A percentile compares a stretch with the other conserved stretches of the same genome.
Conservation (phyloP, 2,329 filamentous ascomycete species). For the Emmonsia crescens region DNA sequence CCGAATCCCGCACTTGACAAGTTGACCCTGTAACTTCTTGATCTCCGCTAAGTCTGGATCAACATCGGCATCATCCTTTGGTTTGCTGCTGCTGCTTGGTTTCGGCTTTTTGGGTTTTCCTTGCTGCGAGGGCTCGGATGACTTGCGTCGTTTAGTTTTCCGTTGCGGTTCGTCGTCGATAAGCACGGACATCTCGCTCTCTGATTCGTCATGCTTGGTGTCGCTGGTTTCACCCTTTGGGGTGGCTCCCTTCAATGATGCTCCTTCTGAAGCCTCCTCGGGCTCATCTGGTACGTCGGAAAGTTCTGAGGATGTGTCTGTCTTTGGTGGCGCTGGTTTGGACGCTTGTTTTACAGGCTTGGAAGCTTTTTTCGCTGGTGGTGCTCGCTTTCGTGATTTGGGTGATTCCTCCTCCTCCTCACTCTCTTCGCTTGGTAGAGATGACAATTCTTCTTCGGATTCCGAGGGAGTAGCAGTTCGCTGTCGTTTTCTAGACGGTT, state of each 20-base stretch:
- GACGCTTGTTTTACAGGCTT: conserved; percentile 10
- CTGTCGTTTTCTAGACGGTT: conserved; percentile 24
- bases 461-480: conserved; percentile 22
- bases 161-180: conserved; percentile 59
- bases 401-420: conserved; percentile 16
- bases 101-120: conserved; percentile 19
- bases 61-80: conserved; percentile 36
- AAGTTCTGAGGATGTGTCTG: conserved; percentile 6
- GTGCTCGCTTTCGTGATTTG: conserved; percentile 9
- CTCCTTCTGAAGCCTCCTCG: conserved; percentile 8
- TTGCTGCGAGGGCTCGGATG: neutral
- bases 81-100: conserved; percentile 20
- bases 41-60: conserved; percentile 66
- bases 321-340: neutral
- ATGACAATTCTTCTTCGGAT: conserved; percentile 14
- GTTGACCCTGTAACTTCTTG: conserved; percentile 75
- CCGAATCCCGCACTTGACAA: conserved; percentile 81
- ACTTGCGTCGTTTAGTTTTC: conserved; percentile 13
- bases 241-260: conserved; percentile 5
- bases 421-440: conserved; percentile 12
- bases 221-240: conserved; percentile 26
- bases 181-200: conserved; percentile 62
- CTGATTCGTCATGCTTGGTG: conserved; percentile 40
- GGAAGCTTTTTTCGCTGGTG: neutral
- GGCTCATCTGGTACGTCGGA: conserved; percentile 9